Evolutionary conservation across 2,329 filamentous ascomycete genomes (phyloP), one percentile per base, ranked within the genome.

Genomic region (Pseudogymnoascus sp.): DNA sequence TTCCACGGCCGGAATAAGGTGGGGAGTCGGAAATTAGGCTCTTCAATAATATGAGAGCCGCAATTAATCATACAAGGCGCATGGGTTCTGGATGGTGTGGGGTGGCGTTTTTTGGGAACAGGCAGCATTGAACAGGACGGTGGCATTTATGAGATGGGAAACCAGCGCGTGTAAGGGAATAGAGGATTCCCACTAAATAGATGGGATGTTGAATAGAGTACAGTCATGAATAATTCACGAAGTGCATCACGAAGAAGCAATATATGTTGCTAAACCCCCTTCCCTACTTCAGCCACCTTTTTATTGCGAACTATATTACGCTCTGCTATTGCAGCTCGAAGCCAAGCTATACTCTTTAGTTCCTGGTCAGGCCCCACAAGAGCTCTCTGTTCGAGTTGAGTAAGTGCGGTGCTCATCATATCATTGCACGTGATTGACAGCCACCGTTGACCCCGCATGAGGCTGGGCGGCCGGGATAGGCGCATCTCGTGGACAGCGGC

Each of bases 1-100:
- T 76, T 61, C 74, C 73, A 25, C 67, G 68, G 11, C 62, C 69
- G 18, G 47, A 53, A 53, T 53, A 53, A 33, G n/a, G 2, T 53
- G 33, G 28, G 33, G 47, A 20, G 14, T 53, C 15, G 5, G 28
- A n/a, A 14, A 33, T 6, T 33, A 9, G 47, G 47, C 47, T 53
- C 47, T 33, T 14, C 3, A n/a, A 20, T 53, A 33, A 33, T 53
- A 53, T 33, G 47, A 53, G 47, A 53, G 47, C 28, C 9, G 1
- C 15, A 20, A 33, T 33, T 33, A 20, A 14, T 53, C 47, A 53
- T 53, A 12, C 33, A 53, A 8, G 25, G 47, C 28, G 47, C 28
- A 35, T 53, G 28, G 28, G n/a, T 53, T 53, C 15, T 12, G 47
- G 47, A 33, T 53, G 47, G 47, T 15, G 5, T 43, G 20, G 39